These are phyloP conservation scores for Rhizopogon vulgaris DNA, from an alignment of 768 basidiomycete species.

Conservation along the genomic window DNA sequence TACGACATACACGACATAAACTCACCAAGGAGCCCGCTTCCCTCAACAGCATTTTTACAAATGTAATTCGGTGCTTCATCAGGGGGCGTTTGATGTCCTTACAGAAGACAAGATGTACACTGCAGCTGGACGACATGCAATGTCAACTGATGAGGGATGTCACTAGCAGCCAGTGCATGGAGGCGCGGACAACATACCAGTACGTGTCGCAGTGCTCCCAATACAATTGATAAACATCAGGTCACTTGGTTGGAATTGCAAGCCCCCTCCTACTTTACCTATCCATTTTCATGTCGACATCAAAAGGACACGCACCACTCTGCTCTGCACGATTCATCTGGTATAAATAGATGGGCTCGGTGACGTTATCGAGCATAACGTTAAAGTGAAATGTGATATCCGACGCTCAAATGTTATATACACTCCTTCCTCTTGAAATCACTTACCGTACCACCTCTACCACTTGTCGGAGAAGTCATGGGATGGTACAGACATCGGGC, in stretches of 20 bases:
- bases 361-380: conserved; percentile 35
- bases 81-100: too few species aligned
- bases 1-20: background rate
- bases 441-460: too few species aligned
- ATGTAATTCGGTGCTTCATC: background rate
- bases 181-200: conserved; percentile 19
- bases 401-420: too few species aligned
- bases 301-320: conserved; percentile 32
- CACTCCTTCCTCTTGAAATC: too few species aligned
- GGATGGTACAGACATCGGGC: too few species aligned
- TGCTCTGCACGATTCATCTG: conserved; percentile 36
- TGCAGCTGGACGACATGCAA: conserved; percentile 39
- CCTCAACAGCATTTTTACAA: conserved; percentile 21
- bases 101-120: conserved; percentile 25
- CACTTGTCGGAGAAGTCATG: too few species aligned
- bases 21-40: conserved; percentile 20
- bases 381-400: conserved; percentile 16
- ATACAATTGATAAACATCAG: too few species aligned
- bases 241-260: too few species aligned
- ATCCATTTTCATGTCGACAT: background rate
- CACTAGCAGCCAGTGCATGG: too few species aligned
- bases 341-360: conserved; percentile 40
- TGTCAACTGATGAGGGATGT: too few species aligned
- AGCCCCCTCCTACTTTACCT: too few species aligned
- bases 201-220: conserved; percentile 22